Percentiles rank a stretch among this genome's conserved stretches.
Evolutionary conservation across 306 rosid genomes (phyloP).

Genomic region (Fagus crenata): DNA sequence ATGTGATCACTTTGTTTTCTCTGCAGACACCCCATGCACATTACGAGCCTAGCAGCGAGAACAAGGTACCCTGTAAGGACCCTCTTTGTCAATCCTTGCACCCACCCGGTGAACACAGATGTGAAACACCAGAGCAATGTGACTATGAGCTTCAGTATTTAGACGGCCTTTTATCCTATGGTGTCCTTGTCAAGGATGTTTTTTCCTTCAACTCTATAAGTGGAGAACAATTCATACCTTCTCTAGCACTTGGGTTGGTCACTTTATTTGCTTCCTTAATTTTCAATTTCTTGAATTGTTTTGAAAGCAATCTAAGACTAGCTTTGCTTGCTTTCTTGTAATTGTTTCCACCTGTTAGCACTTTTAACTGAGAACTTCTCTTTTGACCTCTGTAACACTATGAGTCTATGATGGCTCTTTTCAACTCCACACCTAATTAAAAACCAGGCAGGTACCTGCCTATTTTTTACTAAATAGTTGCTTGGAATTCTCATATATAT

Average conservation of each 20-base stretch:
- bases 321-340: too few relatives aligned
- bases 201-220: constrained; percentile 64
- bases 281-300: background rate
- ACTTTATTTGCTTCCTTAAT: constrained; percentile 19
- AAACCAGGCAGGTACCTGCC: background rate
- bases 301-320: background rate
- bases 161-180: constrained; percentile 80
- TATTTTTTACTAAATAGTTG: too few relatives aligned
- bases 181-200: constrained; percentile 72
- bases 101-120: constrained; percentile 43
- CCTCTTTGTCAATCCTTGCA: constrained; percentile 69
- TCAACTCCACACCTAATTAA: background rate
- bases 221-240: constrained; percentile 59
- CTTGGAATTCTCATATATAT: too few relatives aligned
- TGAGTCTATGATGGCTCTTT: background rate
- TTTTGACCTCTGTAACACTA: background rate
- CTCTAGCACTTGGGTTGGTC: constrained; percentile 77
- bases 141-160: constrained; percentile 81
- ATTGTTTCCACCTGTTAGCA: too few relatives aligned
- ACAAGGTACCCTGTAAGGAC: constrained; percentile 71
- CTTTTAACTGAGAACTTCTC: background rate
- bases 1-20: constrained; percentile 6
- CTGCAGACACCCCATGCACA: constrained; percentile 80
- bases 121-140: constrained; percentile 72
- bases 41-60: constrained; percentile 67